Evolutionary conservation across 2,329 filamentous ascomycete species (phyloP), one percentile per base, ranked within the genome.

Genomic region (Verticillium nonalfalfae): DNA sequence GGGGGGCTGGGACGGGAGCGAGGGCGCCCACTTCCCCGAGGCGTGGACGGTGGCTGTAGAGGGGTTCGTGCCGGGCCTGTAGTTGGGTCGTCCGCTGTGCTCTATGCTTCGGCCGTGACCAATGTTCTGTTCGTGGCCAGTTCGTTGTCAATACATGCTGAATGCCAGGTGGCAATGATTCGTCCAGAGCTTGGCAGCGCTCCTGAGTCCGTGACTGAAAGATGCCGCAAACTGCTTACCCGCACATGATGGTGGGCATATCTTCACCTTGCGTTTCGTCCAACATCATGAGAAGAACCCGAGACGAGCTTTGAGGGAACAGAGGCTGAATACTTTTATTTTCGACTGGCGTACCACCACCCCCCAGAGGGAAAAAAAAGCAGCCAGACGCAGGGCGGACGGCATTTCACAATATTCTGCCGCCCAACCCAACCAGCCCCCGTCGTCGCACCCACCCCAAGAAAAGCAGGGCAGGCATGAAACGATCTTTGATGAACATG

Each of bases 381-480:
- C 63, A 34, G 10, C 14, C 52, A 62, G 62, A 40, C 55, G 50
- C 50, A 15, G 33, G 45, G 45, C 39, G 33, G 11, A 38, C 36
- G 76, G 81, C 82, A 85, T 85, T 85, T 85, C 82, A 85, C 82
- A 85, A 85, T 85, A 85, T 85, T 85, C 82, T 85, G 82, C 80
- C 68, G 62, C 61, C 64, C 58, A 64, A 63, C 66, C 71, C 66
- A 67, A 66, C 67, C 66, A 67, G 65, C 66, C 64, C 59, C 26
- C 56, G 52, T 26, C 26, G 26, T 26, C 26, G 26, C 26, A 26
- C 26, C 26, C 59, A 45, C 50, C 58, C 58, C 63, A 39, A 57
- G 64, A 18, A 61, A 55, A 59, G 7, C 35, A 57, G 58, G 36
- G 7, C 35, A 57, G 58, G 36, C 31, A 56, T 34, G 31, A 18